phyloP scores from a whole-genome alignment of 148 eudicot species.

The Arctostaphylos glauca region DNA sequence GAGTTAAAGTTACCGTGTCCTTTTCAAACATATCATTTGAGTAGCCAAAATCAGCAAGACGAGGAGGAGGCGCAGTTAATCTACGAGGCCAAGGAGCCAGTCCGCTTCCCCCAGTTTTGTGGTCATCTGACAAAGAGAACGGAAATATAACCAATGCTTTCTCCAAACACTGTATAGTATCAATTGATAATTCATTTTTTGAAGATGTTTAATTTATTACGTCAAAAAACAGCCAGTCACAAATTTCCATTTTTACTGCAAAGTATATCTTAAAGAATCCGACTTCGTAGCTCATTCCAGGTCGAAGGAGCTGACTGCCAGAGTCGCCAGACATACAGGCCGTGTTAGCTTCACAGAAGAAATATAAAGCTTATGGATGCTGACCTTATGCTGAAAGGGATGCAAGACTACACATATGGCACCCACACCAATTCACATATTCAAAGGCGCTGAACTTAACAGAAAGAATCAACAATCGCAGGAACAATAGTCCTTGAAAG shows the following conservation, averaged over 20 bases:
- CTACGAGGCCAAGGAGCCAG: constrained; percentile 98
- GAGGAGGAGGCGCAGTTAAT: constrained; percentile 87
- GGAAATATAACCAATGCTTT: constrained; percentile 1
- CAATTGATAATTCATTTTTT: background rate
- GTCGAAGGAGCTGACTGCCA: background rate
- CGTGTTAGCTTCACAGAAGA: background rate
- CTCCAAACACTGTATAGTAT: background rate
- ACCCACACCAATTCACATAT: background rate
- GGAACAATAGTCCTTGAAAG: background rate
- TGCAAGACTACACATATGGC: background rate
- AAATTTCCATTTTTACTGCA: background rate
- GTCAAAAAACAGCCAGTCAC: background rate
- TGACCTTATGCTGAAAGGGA: background rate
- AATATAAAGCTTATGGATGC: background rate
- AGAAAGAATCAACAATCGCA: background rate
- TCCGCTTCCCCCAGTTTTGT: constrained; percentile 74
- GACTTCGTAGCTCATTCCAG: background rate
- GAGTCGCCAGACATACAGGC: background rate
- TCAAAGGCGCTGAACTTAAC: background rate
- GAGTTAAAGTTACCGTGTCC: constrained; percentile 60
- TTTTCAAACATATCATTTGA: constrained; percentile 78
- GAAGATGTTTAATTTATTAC: background rate
- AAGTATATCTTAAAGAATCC: background rate
- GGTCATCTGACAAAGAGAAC: constrained; percentile 65
- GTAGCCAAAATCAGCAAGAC: constrained; percentile 95